These are phyloP conservation scores for Leucogyrophana mollusca DNA, from an alignment of 768 basidiomycete species.

Conservation along the genomic window DNA sequence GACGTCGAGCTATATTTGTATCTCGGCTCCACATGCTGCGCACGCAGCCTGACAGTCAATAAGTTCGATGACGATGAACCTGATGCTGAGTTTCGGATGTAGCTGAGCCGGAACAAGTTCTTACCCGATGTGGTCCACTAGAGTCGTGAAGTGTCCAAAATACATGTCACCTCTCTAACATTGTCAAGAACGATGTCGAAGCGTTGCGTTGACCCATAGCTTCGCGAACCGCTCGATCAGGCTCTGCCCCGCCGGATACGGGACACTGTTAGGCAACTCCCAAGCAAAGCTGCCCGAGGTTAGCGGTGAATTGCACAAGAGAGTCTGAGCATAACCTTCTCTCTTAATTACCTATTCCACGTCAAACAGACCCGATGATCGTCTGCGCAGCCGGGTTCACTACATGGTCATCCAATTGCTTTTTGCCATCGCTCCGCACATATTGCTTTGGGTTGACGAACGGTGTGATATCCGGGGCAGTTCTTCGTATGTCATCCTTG, in stretches of 20 bases:
- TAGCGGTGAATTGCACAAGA: too few relatives aligned
- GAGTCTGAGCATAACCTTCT: constrained; percentile 25
- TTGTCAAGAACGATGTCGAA: constrained; percentile 31
- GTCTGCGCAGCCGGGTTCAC: constrained; percentile 5
- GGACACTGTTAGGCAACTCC: constrained; percentile 42
- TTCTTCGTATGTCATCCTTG: constrained; percentile 32
- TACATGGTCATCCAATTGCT: constrained; percentile 12
- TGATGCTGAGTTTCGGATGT: too few relatives aligned
- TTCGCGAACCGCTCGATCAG: constrained; percentile 34
- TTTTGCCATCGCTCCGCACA: not conserved
- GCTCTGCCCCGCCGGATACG: constrained; percentile 36
- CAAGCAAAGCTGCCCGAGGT: constrained; percentile 32
- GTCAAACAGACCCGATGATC: constrained; percentile 30
- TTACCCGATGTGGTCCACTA: constrained; percentile 36
- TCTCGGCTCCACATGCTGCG: too few relatives aligned
- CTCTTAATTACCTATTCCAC: constrained; percentile 34
- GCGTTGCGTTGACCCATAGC: constrained; percentile 36
- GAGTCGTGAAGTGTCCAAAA: constrained; percentile 40
- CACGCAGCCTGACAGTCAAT: too few relatives aligned
- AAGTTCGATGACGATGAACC: too few relatives aligned
- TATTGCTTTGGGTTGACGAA: constrained; percentile 16
- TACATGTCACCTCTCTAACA: constrained; percentile 24
- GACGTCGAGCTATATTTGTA: too few relatives aligned
- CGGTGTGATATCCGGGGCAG: constrained; percentile 42
- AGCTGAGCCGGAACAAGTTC: constrained; percentile 11